These are phyloP conservation scores for Microcera coccophila DNA, from an alignment of 2,329 filamentous ascomycete species.

Conservation along the genomic window DNA sequence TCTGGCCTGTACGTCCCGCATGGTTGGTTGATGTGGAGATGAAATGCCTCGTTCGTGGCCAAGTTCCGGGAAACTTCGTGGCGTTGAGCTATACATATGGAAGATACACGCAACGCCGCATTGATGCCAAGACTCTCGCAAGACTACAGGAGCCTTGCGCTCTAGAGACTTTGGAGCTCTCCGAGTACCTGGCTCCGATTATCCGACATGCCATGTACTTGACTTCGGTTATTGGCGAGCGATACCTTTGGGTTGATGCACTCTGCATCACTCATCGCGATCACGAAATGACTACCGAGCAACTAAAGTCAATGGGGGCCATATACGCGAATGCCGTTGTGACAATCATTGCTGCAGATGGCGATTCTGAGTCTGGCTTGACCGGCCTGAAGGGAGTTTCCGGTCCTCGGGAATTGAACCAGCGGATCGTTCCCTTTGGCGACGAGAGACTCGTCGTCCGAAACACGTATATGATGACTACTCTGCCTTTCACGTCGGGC, in stretches of 20 bases:
- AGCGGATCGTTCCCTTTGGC: conserved; percentile 5
- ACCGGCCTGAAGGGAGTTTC: conserved; percentile 1
- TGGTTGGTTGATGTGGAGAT: too few relatives aligned
- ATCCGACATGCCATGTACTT: conserved; percentile 6
- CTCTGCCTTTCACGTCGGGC: too few relatives aligned
- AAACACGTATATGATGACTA: too few relatives aligned
- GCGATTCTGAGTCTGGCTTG: not conserved
- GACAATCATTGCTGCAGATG: conserved; percentile 7
- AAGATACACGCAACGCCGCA: rapidly evolving
- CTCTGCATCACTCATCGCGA: too few relatives aligned
- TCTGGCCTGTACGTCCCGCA: too few relatives aligned
- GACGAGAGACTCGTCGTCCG: not conserved
- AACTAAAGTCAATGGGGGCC: too few relatives aligned
- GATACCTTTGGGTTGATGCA: too few relatives aligned
- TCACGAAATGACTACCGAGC: too few relatives aligned
- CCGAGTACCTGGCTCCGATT: not conserved
- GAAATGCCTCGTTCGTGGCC: too few relatives aligned
- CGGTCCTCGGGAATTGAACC: not conserved
- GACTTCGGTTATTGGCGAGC: not conserved
- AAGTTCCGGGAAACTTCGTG: too few relatives aligned
- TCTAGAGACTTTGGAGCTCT: not conserved
- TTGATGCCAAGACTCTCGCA: not conserved
- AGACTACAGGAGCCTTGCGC: not conserved
- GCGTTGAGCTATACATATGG: too few relatives aligned
- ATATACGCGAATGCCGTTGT: conserved; percentile 1